phyloP scores from a whole-genome alignment of 352 stramenopile genomes.

The Pythium rishiriense region DNA sequence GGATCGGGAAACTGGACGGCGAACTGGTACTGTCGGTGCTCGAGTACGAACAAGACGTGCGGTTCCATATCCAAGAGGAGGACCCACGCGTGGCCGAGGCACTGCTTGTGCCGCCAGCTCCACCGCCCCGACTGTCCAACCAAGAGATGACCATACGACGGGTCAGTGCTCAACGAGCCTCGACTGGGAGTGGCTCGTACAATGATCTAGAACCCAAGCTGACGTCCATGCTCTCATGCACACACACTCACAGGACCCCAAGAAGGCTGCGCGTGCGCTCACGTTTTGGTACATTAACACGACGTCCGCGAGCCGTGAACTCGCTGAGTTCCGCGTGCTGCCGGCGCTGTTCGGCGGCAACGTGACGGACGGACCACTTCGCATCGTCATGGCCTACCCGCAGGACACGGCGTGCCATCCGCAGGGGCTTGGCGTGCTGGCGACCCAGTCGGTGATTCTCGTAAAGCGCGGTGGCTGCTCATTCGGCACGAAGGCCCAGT shows the following conservation, averaged over 20 bases:
- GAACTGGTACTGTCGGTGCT: constrained; percentile 64
- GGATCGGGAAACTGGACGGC: constrained; percentile 63
- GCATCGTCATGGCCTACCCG: constrained; percentile 61
- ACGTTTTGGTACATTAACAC: constrained; percentile 62
- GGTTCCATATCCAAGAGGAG: constrained; percentile 34
- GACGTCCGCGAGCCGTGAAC: constrained; percentile 1
- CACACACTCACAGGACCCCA: constrained; percentile 36
- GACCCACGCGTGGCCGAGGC: constrained; percentile 29
- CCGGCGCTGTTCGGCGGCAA: constrained; percentile 56
- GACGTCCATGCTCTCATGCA: too few species aligned
- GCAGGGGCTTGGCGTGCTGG: constrained; percentile 59
- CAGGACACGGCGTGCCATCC: constrained; percentile 70
- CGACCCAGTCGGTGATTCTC: constrained; percentile 57
- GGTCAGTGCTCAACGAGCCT: constrained; percentile 25
- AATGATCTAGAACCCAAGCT: too few species aligned
- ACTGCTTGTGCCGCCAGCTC: constrained; percentile 14
- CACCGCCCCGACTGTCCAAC: constrained; percentile 44
- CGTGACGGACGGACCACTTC: constrained; percentile 49
- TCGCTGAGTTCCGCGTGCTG: constrained; percentile 43
- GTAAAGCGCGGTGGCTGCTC: constrained; percentile 72
- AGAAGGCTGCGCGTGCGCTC: constrained; percentile 38
- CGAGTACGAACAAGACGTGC: constrained; percentile 38
- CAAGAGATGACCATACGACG: constrained; percentile 38
- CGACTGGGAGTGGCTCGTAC: too few species aligned
- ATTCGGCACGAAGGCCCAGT: constrained; percentile 68